Evolutionary conservation across 192 early-diverging fungal genomes (phyloP), one percentile per base, ranked within the genome.

Genomic region (Coemansia sp.): DNA sequence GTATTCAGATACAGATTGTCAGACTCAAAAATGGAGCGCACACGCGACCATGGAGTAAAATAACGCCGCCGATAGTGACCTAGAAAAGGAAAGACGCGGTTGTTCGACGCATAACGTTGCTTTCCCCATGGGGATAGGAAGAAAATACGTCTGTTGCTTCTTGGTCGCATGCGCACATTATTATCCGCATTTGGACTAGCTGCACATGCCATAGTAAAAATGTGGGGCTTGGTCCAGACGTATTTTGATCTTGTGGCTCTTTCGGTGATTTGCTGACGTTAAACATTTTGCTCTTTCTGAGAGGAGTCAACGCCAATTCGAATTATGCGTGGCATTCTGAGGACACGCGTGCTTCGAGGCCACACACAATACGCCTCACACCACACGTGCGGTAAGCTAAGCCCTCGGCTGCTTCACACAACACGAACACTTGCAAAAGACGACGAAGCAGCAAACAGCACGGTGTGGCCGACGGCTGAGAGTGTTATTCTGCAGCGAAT

Each of bases 401-500:
- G 25, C 6, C 15, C 25, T 20, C 54, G 28, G 7, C 28, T 17
- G 14, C 54, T 56, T 28, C 54, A 56, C 20, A 15, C 23, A 5
- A 25, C 56, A 24, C 23, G 56, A n/a, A 25, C 24, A 18, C 2
- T 9, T 14, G 2, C n/a, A 15, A 58, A 58, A 23, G 15, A 58
- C 38, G 56, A 57, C 37, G 37, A 58, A 44, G 21, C 56, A 2
- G 21, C 50, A 52, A 52, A 52, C 50, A 64, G 25, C 18, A 48
- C 61, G 1, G 31, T 48, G 11, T 71, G 76, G 64, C 70, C 70
- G n/a, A 79, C 76, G 6, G 76, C 76, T 4, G 76, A 79, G 36
- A 79, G 71, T 48, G 64, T 79, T 18, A 79, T 79, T 55, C 55
- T 79, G n/a, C 70, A 79, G 47, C 66, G 76, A 10, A 67, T 79